Conservation (phyloP, 257 asterid species). For the Coffea canephora region DNA sequence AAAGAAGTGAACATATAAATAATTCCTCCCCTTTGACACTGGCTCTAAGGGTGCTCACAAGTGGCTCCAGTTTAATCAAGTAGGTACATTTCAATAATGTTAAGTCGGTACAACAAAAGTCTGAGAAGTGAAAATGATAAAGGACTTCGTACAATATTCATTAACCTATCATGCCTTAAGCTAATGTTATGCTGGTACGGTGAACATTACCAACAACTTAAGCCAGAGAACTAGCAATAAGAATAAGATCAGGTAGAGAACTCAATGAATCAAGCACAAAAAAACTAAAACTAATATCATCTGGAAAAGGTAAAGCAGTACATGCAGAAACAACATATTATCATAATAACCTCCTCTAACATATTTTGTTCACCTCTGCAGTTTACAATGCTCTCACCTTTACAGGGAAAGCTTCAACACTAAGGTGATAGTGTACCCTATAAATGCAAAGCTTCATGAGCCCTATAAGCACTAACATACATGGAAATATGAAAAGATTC, state of each 20-base stretch:
- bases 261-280: neutral
- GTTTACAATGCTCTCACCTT: neutral
- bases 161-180: neutral
- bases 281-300: neutral
- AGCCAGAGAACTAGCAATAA: neutral
- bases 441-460: neutral
- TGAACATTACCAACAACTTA: neutral
- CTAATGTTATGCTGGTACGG: neutral
- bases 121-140: neutral
- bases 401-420: neutral
- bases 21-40: neutral
- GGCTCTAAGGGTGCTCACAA: neutral
- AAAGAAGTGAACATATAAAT: neutral
- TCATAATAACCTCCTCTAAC: neutral
- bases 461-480: neutral
- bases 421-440: neutral
- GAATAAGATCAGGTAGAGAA: neutral
- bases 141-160: neutral
- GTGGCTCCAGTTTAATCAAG: neutral
- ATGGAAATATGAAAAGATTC: neutral
- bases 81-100: neutral
- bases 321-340: neutral
- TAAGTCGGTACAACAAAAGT: neutral
- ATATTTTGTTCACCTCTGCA: neutral
- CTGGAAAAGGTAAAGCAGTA: neutral